Conservation (phyloP, 129 eudicot genomes). For the Flaveria robusta region DNA sequence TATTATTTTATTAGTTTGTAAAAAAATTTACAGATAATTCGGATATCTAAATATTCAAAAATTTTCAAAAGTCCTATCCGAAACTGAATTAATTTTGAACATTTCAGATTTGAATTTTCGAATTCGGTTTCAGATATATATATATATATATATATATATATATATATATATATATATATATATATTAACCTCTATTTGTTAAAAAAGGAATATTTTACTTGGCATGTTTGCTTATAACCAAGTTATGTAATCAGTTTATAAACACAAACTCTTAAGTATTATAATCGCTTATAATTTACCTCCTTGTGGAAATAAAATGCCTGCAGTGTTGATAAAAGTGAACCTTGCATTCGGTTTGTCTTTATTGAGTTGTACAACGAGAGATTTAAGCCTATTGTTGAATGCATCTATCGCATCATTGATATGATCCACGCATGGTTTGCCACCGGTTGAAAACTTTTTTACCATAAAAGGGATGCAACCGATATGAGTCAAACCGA, state of each 20-base stretch:
- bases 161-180: no score
- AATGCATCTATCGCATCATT: constrained; percentile 32
- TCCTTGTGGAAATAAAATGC: constrained; percentile 38
- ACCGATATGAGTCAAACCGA: constrained; percentile 42
- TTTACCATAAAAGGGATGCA: constrained; percentile 36
- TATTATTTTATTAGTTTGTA: no score
- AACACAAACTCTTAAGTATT: neutral
- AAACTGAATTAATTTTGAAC: no score
- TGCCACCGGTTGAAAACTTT: neutral
- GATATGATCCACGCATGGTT: constrained; percentile 31
- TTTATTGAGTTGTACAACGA: constrained; percentile 38
- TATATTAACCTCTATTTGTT: no score
- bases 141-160: no score
- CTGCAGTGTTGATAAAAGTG: constrained; percentile 32
- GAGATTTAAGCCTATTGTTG: constrained; percentile 40
- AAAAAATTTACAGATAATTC: no score
- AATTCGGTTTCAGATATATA: no score
- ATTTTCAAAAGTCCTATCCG: no score
- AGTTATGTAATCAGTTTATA: neutral
- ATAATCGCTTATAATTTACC: constrained; percentile 1
- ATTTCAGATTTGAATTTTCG: no score
- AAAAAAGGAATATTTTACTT: no score
- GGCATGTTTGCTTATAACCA: no score
- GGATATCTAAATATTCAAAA: no score
- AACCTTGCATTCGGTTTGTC: constrained; percentile 37